Percentiles rank a stretch among this genome's conserved stretches.
Evolutionary conservation across 2,329 filamentous ascomycete genomes (phyloP).

Genomic region (Hypoxylon rubiginosum): DNA sequence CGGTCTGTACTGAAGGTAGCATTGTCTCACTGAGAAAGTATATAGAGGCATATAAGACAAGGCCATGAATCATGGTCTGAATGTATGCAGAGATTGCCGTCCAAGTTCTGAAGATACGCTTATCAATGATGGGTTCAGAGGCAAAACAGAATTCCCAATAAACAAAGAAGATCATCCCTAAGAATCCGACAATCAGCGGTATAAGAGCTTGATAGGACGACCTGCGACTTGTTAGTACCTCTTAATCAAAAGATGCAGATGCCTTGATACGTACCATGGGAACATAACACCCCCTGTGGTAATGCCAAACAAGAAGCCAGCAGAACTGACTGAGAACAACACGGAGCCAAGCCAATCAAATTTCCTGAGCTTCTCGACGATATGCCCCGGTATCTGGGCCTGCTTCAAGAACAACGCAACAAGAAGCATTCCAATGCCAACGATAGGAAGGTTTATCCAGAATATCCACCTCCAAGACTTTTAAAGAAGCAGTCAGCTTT

Average conservation of each 20-base stretch:
- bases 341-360: constrained; percentile 75
- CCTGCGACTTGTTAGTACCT: constrained; percentile 14
- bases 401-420: constrained; percentile 66
- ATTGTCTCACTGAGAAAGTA: constrained; percentile 51
- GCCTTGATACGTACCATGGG: constrained; percentile 60
- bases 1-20: not conserved
- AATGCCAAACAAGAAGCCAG: constrained; percentile 51
- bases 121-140: constrained; percentile 57
- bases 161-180: constrained; percentile 65
- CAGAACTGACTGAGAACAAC: constrained; percentile 67
- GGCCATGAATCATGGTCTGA: constrained; percentile 36
- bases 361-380: constrained; percentile 62
- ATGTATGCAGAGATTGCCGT: constrained; percentile 36
- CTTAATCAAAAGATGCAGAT: not conserved
- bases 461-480: constrained; percentile 73
- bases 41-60: constrained; percentile 34
- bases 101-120: constrained; percentile 35
- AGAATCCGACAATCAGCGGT: constrained; percentile 68
- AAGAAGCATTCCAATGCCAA: constrained; percentile 61
- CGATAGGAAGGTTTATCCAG: constrained; percentile 73
- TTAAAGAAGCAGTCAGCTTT: not conserved
- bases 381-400: constrained; percentile 60
- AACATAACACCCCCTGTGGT: constrained; percentile 78
- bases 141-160: constrained; percentile 68
- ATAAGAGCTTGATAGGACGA: constrained; percentile 71